Conservation (phyloP, 257 asterid species). For the Gynochthodes officinalis region DNA sequence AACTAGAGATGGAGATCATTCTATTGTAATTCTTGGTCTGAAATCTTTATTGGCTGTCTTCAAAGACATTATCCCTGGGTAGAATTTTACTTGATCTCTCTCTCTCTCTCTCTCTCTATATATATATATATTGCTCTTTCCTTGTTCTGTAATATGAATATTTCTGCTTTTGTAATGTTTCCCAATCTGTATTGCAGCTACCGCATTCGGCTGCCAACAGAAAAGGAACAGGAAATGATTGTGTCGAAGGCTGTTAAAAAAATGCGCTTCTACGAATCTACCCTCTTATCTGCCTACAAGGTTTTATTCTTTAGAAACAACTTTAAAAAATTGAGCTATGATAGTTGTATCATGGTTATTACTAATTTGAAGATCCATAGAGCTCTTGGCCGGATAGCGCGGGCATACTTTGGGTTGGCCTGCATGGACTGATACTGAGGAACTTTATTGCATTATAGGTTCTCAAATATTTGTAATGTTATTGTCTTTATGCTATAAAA, state of each 20-base stretch:
- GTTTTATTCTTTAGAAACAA: constrained; percentile 29
- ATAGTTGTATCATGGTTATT: background rate
- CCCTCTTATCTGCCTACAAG: constrained; percentile 82
- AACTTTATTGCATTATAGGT: background rate
- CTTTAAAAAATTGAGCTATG: background rate
- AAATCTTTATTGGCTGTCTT: constrained; percentile 93
- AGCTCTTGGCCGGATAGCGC: background rate
- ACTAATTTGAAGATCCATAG: background rate
- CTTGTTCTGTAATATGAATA: constrained; percentile 5
- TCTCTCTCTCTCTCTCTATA: constrained; percentile 11
- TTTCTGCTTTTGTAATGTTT: constrained; percentile 15
- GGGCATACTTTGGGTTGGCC: background rate
- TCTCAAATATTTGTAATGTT: background rate
- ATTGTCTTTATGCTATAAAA: background rate
- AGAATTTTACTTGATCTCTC: constrained; percentile 22
- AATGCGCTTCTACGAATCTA: constrained; percentile 72
- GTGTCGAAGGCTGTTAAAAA: constrained; percentile 82
- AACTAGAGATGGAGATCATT: constrained; percentile 57
- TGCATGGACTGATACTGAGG: background rate
- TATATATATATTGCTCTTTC: too few relatives aligned
- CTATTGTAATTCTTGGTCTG: constrained; percentile 60
- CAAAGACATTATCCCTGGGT: constrained; percentile 97
- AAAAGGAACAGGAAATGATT: constrained; percentile 91
- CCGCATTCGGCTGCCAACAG: constrained; percentile 93
- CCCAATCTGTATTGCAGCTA: constrained; percentile 49